Conservation (phyloP, 2,329 filamentous ascomycete genomes). For the Emericellopsis atlantica region DNA sequence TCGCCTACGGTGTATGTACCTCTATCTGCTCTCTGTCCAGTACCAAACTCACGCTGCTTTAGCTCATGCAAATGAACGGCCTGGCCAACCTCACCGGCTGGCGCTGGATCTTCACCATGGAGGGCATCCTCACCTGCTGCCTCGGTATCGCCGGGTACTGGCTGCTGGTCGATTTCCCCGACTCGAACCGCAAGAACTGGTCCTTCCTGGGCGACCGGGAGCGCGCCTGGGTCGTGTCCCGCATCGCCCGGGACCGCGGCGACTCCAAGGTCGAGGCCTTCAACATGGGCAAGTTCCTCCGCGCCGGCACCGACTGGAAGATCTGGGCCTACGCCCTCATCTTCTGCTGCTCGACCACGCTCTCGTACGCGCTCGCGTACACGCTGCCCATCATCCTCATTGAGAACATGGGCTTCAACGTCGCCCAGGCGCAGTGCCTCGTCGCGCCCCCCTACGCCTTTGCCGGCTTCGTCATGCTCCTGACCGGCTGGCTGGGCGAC, state of each 20-base stretch:
- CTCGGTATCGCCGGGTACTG: conserved; percentile 39
- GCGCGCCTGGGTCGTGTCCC: conserved; percentile 35
- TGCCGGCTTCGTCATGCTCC: conserved; percentile 49
- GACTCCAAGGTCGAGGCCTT: conserved; percentile 44
- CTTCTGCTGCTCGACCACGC: conserved; percentile 55
- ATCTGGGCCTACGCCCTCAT: conserved; percentile 51
- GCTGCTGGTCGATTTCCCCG: conserved; percentile 52
- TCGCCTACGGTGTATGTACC: conserved; percentile 54
- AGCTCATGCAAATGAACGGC: conserved; percentile 51
- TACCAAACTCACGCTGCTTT: conserved; percentile 1
- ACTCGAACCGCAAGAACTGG: conserved; percentile 36
- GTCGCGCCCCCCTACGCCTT: conserved; percentile 58
- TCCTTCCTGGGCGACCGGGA: conserved; percentile 39
- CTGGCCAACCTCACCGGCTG: conserved; percentile 42
- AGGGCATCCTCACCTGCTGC: conserved; percentile 39
- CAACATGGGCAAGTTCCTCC: conserved; percentile 30
- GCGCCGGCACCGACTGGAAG: conserved; percentile 36
- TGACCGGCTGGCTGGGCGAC: conserved; percentile 52
- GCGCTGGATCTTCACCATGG: conserved; percentile 54
- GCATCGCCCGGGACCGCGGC: conserved; percentile 43
- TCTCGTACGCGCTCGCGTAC: conserved; percentile 65
- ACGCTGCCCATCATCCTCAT: conserved; percentile 67
- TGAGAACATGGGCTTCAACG: conserved; percentile 48
- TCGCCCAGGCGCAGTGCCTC: conserved; percentile 55
- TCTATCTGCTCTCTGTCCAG: conserved; percentile 3